phyloP scores from a whole-genome alignment of 2,329 filamentous ascomycete genomes.

The Colletotrichum destructivum region DNA sequence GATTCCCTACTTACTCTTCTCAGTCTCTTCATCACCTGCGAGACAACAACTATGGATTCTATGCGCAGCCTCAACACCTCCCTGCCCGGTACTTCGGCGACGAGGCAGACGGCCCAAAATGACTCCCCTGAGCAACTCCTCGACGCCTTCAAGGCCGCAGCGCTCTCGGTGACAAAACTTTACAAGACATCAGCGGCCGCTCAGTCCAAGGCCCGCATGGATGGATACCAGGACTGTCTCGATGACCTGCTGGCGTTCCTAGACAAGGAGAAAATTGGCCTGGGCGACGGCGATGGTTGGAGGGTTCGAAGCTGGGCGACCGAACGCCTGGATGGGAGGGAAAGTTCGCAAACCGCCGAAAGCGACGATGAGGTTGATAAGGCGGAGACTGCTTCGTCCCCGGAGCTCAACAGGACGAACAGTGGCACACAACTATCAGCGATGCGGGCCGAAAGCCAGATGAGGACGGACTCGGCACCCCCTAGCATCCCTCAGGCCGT shows the following conservation, averaged over 20 bases:
- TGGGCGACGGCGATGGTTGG: constrained; percentile 84
- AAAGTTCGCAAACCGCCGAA: constrained; percentile 69
- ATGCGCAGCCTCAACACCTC: constrained; percentile 50
- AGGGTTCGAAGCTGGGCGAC: constrained; percentile 75
- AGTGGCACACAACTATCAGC: constrained; percentile 47
- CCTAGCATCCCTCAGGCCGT: constrained; percentile 43
- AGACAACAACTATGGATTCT: constrained; percentile 49
- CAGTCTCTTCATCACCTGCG: constrained; percentile 13
- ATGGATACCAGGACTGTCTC: constrained; percentile 94
- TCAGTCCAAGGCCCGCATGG: constrained; percentile 80
- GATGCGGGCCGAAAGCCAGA: constrained; percentile 36
- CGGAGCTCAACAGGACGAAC: constrained; percentile 67
- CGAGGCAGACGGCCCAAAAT: constrained; percentile 49
- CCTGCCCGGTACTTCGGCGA: constrained; percentile 43
- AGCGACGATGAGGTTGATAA: constrained; percentile 81
- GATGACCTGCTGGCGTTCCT: constrained; percentile 91
- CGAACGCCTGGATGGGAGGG: constrained; percentile 77
- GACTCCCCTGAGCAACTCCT: constrained; percentile 77
- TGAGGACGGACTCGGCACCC: constrained; percentile 56
- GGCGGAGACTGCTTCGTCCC: constrained; percentile 71
- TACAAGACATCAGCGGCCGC: constrained; percentile 92
- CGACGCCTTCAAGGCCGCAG: constrained; percentile 91
- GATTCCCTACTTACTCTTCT: constrained; percentile 16
- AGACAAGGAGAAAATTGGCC: constrained; percentile 84
- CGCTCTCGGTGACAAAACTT: constrained; percentile 93